Evolutionary conservation across 225 moss, liverwort and hornwort species (phyloP).

Genomic region (Pseudoscleropodium purum): DNA sequence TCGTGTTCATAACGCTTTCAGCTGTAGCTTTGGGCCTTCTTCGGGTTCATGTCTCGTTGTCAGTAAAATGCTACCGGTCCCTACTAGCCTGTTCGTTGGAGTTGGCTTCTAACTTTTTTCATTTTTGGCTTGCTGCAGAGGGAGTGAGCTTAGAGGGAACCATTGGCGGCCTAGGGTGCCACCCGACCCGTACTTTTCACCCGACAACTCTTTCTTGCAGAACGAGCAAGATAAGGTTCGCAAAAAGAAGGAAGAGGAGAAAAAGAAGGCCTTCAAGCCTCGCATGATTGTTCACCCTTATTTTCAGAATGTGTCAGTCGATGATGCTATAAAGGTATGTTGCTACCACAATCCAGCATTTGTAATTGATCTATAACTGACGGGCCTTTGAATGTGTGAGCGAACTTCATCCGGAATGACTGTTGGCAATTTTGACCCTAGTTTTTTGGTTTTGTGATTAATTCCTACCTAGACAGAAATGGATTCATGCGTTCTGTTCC

Average conservation of each 20-base stretch:
- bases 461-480: background rate
- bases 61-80: background rate
- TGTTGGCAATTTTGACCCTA: background rate
- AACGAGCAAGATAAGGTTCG: slow-evolving; percentile 81
- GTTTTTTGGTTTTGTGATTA: background rate
- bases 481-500: background rate
- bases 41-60: slow-evolving; percentile 13
- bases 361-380: background rate
- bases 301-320: slow-evolving; percentile 87
- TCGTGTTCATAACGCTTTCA: slow-evolving; percentile 35
- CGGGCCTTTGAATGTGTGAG: background rate
- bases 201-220: slow-evolving; percentile 55
- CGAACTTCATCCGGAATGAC: background rate
- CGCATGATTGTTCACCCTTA: slow-evolving; percentile 99
- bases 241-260: slow-evolving; percentile 85
- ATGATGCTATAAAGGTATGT: slow-evolving; percentile 70
- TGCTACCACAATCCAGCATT: background rate
- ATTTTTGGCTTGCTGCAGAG: slow-evolving; percentile 34
- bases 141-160: slow-evolving; percentile 72
- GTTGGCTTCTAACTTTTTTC: background rate
- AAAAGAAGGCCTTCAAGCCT: slow-evolving; percentile 84
- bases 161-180: slow-evolving; percentile 45
- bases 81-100: background rate
- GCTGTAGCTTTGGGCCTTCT: slow-evolving; percentile 25
- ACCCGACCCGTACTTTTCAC: slow-evolving; percentile 60